Base-by-base conservation (phyloP, 257 asterid species). In the Nicotiana paniculata region DNA sequence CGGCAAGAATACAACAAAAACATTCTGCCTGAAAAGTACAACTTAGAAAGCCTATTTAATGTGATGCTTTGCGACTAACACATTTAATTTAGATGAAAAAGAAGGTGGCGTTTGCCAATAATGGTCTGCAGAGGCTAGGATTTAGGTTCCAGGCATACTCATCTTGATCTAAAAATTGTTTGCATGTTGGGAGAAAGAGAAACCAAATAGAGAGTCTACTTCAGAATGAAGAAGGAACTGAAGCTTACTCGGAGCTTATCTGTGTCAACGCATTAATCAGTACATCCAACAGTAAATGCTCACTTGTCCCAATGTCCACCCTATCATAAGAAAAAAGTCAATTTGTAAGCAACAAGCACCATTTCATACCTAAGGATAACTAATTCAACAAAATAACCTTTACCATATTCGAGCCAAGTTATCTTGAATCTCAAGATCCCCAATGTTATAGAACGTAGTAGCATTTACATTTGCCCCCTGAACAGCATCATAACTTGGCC, bases 341-440 rank as follows among this genome's bases (percentile, higher is more conserved):
- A 37, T 46, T 57, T 39, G 74, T 39, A 68, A 32, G 82, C 48
- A 59, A 77, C 75, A 24, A 37, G 3, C 64, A 76, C 67, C n/a
- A 2, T 66, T 80, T 81, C 59, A 72, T 13, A 68, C 84, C 85
- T 46, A 80, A 13, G 39, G 59, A 15, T 65, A 64, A 30, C 77
- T 15, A 54, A 43, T 80, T 26, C 51, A 39, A 30, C 5, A 26
- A 63, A 48, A 76, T 75, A 82, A 28, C 35, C 11, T 46, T 86
- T 86, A 95, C 99, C 99, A 96, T 84, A 94, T 75, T 55, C 98
- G 97, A 83, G 99, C 97, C 85, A 94, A 39, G 79, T 93, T 92
- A 84, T 94, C 97, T 85, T 94, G 99, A 87, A 96, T 86, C 87
- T 94, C 99, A 74, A 96, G 89, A 87, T 96, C 98, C 77, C 99